Evolutionary conservation across 2,329 filamentous ascomycete genomes (phyloP), one percentile per base, ranked within the genome.

Genomic region (Exophiala sp.): DNA sequence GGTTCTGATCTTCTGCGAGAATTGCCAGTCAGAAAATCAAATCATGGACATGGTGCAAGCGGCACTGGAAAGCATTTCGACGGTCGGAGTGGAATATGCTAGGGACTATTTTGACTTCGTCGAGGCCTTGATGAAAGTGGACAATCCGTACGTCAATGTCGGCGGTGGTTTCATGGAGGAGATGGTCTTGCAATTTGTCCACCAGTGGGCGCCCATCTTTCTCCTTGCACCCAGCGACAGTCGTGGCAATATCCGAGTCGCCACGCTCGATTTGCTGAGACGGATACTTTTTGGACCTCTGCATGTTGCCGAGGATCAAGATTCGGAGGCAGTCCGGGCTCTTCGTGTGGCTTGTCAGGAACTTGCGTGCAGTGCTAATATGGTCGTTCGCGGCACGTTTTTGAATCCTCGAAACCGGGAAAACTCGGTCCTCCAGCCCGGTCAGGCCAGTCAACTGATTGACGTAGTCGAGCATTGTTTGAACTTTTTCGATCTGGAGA

Each of bases 1-100:
- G 13, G 77, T 78, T 2, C 62, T 74, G 24, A 63, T 72, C 0
- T 85, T 82, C 59, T 76, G 81, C 53, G 62, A 68, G 42, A 59
- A 59, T 45, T 65, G 66, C 37, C 63, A 65, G 7, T 63, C 67
- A 23, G 62, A 66, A 30, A 60, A 64, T n/a, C 63, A 66, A 29
- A 64, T 73, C 30, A 44, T 65, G 19, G 59, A 61, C 19, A 55
- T 75, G 32, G 65, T 72, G 35, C 65, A 68, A 38, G 68, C 67
- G 37, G 65, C 69, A 43, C 67, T 73, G 27, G 68, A 70, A 43
- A 72, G 73, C 18, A 66, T 76, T 13, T 69, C 73, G 4, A 71
- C 72, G 3, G 74, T 77, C 49, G 71, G 71, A 30, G 65, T 68
- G 21, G 70, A 69, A 46, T 75, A 72, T 27, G 73, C 72, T 19